Evolutionary conservation across 768 basidiomycete species (phyloP).

Genomic region (Galerina marginata): DNA sequence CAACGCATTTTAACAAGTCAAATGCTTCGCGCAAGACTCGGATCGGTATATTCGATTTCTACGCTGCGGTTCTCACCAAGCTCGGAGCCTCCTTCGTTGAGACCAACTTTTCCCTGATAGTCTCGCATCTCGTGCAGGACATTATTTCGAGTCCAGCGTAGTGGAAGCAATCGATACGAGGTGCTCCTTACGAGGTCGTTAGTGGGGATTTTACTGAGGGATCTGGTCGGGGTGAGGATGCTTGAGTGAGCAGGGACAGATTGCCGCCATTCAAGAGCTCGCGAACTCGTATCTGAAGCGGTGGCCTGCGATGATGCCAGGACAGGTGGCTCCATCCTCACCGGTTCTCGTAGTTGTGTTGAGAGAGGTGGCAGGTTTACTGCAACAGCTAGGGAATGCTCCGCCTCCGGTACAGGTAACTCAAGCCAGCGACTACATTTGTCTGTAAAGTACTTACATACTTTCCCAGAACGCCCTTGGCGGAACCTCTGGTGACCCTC

Average conservation of each 20-base stretch:
- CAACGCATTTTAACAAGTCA: conserved; percentile 79
- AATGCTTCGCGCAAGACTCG: conserved; percentile 70
- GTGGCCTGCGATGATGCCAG: conserved; percentile 94
- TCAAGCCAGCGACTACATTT: not conserved
- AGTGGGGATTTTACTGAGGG: conserved; percentile 79
- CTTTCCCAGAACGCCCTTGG: conserved; percentile 76
- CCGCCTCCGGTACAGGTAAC: conserved; percentile 84
- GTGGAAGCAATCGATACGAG: conserved; percentile 69
- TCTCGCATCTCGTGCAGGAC: conserved; percentile 79
- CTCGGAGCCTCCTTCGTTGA: conserved; percentile 85
- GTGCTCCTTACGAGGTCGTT: conserved; percentile 71
- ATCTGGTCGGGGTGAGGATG: conserved; percentile 88
- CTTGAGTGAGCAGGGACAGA: conserved; percentile 94
- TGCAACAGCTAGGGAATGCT: conserved; percentile 91
- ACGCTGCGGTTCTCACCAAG: conserved; percentile 73
- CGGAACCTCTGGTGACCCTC: conserved; percentile 84
- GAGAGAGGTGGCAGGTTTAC: conserved; percentile 82
- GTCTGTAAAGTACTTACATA: not conserved
- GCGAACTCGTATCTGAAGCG: conserved; percentile 82
- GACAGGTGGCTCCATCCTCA: conserved; percentile 71
- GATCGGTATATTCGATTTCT: conserved; percentile 89
- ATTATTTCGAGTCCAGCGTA: conserved; percentile 69
- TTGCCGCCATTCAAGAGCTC: conserved; percentile 87
- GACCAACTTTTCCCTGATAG: conserved; percentile 77
- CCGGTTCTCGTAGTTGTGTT: conserved; percentile 75